Base-by-base conservation (phyloP, 345 rosid species). In the Pistacia atlantica region DNA sequence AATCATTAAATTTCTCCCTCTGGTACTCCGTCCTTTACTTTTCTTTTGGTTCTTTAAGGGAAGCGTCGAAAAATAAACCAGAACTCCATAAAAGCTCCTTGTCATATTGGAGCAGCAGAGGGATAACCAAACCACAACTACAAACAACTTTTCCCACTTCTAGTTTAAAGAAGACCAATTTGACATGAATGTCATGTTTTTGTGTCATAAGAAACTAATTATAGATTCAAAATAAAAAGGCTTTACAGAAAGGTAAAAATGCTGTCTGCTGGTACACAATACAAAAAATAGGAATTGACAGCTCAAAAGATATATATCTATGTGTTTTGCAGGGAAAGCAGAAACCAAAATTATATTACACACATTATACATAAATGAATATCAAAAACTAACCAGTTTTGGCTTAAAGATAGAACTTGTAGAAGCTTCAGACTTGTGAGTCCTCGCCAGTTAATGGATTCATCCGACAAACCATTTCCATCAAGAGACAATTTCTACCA, bases 391-490 rank as follows among this genome's bases (percentile, higher is more conserved):
- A 51, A 90, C 98, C 81, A 74, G 83, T 95, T 93, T 14, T 86
- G 90, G 88, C 83, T 87, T 75, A 91, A n/a, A 80, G 91, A 88
- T 22, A 95, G 82, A 78, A 84, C 79, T 55, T 87, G 82, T 69
- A 95, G 84, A 67, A 83, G 81, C 89, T 88, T 84, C 66, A 93
- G 77, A 73, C 90, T 75, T 65, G 75, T 66, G 16, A 95, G 80
- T 49, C 88, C 97, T 83, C 84, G 88, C 99, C 98, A 95, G 38
- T 80, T 80, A 82, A 92, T 88, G 25, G 91, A 87, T 78, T 89
- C 90, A 84, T 90, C 87, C 0, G 76, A 81, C 63, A 95, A 51
- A 71, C 81, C 91, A 80, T 93, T 95, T 69, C 88, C 91, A 63
- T 88, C 83, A 76, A 93, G 83, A 31, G 81, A 58, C 82, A 92